phyloP scores from a whole-genome alignment of 1,284 basidiomycete species.

The Puccinia polysora region DNA sequence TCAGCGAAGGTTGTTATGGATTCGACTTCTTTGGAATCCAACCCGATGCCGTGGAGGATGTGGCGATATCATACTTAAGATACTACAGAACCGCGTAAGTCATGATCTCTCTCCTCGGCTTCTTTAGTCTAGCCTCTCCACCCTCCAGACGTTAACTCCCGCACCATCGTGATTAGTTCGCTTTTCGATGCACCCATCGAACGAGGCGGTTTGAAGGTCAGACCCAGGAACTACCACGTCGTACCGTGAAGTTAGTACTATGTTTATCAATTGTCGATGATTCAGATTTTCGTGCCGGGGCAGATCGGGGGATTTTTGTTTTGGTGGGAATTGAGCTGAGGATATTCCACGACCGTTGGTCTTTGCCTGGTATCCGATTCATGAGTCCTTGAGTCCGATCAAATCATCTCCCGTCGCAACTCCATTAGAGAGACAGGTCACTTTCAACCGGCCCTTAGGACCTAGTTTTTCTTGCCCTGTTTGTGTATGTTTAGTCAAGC shows the following conservation, averaged over 20 bases:
- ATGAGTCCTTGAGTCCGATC: no score
- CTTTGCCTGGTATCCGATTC: no score
- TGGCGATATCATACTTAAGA: slow-evolving; percentile 83
- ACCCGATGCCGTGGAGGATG: slow-evolving; percentile 80
- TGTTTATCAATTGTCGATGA: not conserved
- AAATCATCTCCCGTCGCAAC: no score
- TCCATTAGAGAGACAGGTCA: no score
- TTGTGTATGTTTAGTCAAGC: no score
- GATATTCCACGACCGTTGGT: no score
- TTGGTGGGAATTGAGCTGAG: not conserved
- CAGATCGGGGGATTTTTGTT: not conserved
- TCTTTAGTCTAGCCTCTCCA: not conserved
- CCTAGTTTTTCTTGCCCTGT: no score
- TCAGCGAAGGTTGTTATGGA: slow-evolving; percentile 55
- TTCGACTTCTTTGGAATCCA: slow-evolving; percentile 59
- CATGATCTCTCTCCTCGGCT: not conserved
- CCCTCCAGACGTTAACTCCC: not conserved
- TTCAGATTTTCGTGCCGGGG: not conserved
- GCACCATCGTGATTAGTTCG: slow-evolving; percentile 6
- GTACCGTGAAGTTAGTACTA: slow-evolving; percentile 14
- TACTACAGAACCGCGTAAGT: slow-evolving; percentile 65
- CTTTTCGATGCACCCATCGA: slow-evolving; percentile 39
- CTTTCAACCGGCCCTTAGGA: no score
- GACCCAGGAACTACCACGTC: slow-evolving; percentile 23
- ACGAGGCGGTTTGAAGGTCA: slow-evolving; percentile 34